Conservation (phyloP, 1,139 yeast genomes). For the Diutina neorugosa region DNA sequence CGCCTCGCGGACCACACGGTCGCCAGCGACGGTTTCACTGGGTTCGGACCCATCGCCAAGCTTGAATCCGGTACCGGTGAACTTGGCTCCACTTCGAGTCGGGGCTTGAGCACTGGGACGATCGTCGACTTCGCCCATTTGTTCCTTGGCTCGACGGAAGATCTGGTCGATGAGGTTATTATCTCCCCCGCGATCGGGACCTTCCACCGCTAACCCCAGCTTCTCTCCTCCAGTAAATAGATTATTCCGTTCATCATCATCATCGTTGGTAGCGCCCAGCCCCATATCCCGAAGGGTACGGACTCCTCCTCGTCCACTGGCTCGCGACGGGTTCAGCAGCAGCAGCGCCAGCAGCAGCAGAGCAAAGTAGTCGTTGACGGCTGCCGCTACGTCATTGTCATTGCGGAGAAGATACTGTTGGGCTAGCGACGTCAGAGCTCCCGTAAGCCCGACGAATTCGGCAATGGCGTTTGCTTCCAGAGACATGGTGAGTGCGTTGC, state of each 20-base stretch:
- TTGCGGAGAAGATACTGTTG: slow-evolving; percentile 31
- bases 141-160: slow-evolving; percentile 34
- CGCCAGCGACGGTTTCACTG: slow-evolving; percentile 23
- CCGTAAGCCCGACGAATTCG: slow-evolving; percentile 32
- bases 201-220: slow-evolving; percentile 87
- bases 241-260: slow-evolving; percentile 54
- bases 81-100: slow-evolving; percentile 10
- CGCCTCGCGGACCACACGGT: slow-evolving; percentile 15
- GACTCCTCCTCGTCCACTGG: slow-evolving; percentile 15
- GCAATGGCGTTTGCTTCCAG: neutral
- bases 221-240: slow-evolving; percentile 95
- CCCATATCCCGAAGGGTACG: slow-evolving; percentile 43
- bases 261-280: slow-evolving; percentile 31
- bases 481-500: neutral
- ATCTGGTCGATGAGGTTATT: slow-evolving; percentile 27
- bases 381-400: slow-evolving; percentile 23
- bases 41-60: slow-evolving; percentile 55
- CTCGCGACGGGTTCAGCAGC: neutral
- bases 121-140: slow-evolving; percentile 30
- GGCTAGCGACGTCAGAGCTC: slow-evolving; percentile 26
- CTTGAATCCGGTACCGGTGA: slow-evolving; percentile 69
- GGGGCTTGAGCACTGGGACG: slow-evolving; percentile 24
- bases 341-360: slow-evolving; percentile 5
- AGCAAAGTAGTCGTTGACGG: slow-evolving; percentile 33
- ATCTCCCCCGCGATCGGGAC: slow-evolving; percentile 43